These are phyloP conservation scores for Boletus rubescentipes DNA, from an alignment of 768 basidiomycete genomes.

Conservation along the genomic window DNA sequence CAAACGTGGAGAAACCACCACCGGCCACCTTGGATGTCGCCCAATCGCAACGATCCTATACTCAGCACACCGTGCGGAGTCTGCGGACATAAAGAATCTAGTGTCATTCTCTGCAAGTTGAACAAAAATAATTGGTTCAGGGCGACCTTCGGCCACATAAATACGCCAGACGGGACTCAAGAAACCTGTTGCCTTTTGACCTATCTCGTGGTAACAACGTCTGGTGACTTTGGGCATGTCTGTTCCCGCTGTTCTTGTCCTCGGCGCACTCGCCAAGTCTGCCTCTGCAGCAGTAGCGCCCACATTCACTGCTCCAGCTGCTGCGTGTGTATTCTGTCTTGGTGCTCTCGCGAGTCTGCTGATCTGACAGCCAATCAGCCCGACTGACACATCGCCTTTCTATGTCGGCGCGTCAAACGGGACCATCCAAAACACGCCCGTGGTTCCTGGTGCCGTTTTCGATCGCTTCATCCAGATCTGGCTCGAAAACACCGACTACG, in stretches of 20 bases:
- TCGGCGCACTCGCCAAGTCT: conserved; percentile 14
- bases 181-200: neutral
- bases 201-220: neutral
- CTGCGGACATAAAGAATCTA: too few relatives aligned
- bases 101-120: neutral
- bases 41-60: neutral
- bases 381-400: conserved; percentile 32
- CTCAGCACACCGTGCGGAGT: neutral
- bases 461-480: conserved; percentile 54
- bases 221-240: conserved; percentile 5
- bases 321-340: conserved; percentile 17
- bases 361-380: conserved; percentile 15
- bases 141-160: conserved; percentile 2
- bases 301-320: conserved; percentile 23
- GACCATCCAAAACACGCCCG: conserved; percentile 39
- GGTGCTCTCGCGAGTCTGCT: neutral
- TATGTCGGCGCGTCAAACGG: conserved; percentile 43
- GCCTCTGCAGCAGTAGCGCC: conserved; percentile 18
- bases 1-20: too few relatives aligned
- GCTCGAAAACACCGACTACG: conserved; percentile 61
- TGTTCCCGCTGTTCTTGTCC: conserved; percentile 8
- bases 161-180: neutral
- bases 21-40: too few relatives aligned
- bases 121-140: conserved; percentile 3
- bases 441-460: conserved; percentile 43